phyloP scores from a whole-genome alignment of 352 stramenopile species.

The Globisporangium apiculatum region DNA sequence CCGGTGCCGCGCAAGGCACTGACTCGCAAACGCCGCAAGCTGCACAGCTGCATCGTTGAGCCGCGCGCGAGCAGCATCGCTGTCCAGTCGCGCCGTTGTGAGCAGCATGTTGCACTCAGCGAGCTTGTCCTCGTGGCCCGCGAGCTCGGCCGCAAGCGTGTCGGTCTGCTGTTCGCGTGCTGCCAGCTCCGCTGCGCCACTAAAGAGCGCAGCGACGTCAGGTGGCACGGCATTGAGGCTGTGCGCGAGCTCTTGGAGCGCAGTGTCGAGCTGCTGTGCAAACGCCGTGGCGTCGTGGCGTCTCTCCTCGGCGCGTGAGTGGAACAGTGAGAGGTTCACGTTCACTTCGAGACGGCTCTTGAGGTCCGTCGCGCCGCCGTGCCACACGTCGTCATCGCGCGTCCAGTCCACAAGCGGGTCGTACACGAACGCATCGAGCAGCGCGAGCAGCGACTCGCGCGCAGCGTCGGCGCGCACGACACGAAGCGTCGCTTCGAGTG shows the following conservation, averaged over 20 bases:
- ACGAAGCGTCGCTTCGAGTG: slow-evolving; percentile 68
- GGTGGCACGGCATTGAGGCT: slow-evolving; percentile 8
- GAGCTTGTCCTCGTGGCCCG: slow-evolving; percentile 5
- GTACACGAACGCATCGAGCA: slow-evolving; percentile 86
- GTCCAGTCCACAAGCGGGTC: slow-evolving; percentile 80
- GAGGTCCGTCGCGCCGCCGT: slow-evolving; percentile 27
- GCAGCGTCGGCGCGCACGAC: slow-evolving; percentile 54
- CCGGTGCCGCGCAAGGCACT: slow-evolving; percentile 40
- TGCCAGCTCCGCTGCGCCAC: not conserved
- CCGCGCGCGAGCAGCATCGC: not conserved
- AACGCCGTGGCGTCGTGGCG: slow-evolving; percentile 52
- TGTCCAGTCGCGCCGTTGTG: not conserved
- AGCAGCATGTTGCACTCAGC: slow-evolving; percentile 3
- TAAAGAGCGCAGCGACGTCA: slow-evolving; percentile 4
- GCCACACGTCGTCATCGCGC: slow-evolving; percentile 25
- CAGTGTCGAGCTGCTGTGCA: slow-evolving; percentile 25
- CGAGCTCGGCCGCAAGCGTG: slow-evolving; percentile 11
- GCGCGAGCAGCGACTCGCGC: slow-evolving; percentile 58
- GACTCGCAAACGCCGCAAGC: slow-evolving; percentile 28
- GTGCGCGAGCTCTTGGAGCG: slow-evolving; percentile 14
- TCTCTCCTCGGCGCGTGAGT: slow-evolving; percentile 72
- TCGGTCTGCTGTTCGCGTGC: slow-evolving; percentile 23
- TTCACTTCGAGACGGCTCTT: slow-evolving; percentile 78
- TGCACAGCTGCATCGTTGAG: slow-evolving; percentile 11
- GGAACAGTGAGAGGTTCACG: slow-evolving; percentile 82